These are phyloP conservation scores for Lachancea cidri DNA, from an alignment of 805 yeast species.

Conservation along the genomic window DNA sequence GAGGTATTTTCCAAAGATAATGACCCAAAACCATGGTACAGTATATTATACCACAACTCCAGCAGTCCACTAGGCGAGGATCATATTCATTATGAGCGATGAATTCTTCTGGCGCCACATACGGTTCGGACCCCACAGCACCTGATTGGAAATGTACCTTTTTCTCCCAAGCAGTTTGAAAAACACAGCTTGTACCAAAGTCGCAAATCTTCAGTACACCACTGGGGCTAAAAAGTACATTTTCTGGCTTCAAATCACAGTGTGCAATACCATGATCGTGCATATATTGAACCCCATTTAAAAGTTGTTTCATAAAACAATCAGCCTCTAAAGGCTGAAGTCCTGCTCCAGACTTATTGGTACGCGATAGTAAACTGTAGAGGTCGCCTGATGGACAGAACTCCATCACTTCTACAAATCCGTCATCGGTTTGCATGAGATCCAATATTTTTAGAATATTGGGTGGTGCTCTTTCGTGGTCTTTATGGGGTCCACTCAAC, in stretches of 20 bases:
- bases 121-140: constrained; percentile 85
- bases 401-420: constrained; percentile 89
- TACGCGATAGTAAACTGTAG: constrained; percentile 48
- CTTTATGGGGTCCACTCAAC: constrained; percentile 43
- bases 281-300: constrained; percentile 78
- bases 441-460: constrained; percentile 78
- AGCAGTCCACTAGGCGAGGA: constrained; percentile 75
- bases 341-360: constrained; percentile 43
- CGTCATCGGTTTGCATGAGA: constrained; percentile 64
- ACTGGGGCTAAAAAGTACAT: constrained; percentile 59
- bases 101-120: constrained; percentile 89
- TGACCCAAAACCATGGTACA: constrained; percentile 82
- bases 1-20: constrained; percentile 84
- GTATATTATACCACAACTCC: constrained; percentile 83
- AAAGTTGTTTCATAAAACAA: constrained; percentile 82
- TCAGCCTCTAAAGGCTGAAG: constrained; percentile 69
- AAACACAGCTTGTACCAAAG: constrained; percentile 88
- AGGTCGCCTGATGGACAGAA: constrained; percentile 83
- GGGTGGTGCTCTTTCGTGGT: constrained; percentile 34
- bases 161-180: constrained; percentile 84
- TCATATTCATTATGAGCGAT: constrained; percentile 51
- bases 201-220: constrained; percentile 73
- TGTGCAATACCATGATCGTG: constrained; percentile 92
- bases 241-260: constrained; percentile 89
- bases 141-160: constrained; percentile 65